phyloP scores from a whole-genome alignment of 1,139 yeast species.

The Lodderomyces jiufengensis region DNA sequence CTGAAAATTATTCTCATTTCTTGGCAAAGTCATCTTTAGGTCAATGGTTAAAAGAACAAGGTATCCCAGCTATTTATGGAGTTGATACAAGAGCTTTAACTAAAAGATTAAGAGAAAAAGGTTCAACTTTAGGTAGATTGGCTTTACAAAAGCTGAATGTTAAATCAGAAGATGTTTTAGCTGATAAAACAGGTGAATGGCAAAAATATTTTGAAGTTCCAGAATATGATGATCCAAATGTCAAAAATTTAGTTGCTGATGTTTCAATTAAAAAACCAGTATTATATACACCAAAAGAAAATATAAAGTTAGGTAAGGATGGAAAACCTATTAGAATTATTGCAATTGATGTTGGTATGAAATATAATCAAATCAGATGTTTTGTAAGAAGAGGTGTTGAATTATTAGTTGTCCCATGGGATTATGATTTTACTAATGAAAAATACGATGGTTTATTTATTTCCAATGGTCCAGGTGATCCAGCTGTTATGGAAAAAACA shows the following conservation, averaged over 20 bases:
- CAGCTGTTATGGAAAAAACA: slow-evolving; percentile 72
- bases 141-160: slow-evolving; percentile 54
- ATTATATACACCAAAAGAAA: slow-evolving; percentile 56
- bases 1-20: slow-evolving; percentile 92
- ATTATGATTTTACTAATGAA: slow-evolving; percentile 75
- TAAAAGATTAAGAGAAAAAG: slow-evolving; percentile 85
- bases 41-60: slow-evolving; percentile 87
- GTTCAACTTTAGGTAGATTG: slow-evolving; percentile 89
- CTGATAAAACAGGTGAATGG: slow-evolving; percentile 43
- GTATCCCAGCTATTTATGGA: slow-evolving; percentile 95
- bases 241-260: slow-evolving; percentile 83
- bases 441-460: slow-evolving; percentile 91
- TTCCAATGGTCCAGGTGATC: slow-evolving; percentile 99
- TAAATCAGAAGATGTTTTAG: slow-evolving; percentile 28
- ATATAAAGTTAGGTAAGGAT: slow-evolving; percentile 53
- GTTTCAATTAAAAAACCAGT: slow-evolving; percentile 80
- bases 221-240: slow-evolving; percentile 92
- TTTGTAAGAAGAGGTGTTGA: slow-evolving; percentile 96
- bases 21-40: slow-evolving; percentile 91
- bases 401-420: slow-evolving; percentile 93
- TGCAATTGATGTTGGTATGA: slow-evolving; percentile 97
- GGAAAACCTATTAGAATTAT: slow-evolving; percentile 80
- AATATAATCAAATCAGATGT: slow-evolving; percentile 95
- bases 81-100: slow-evolving; percentile 96
- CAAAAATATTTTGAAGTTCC: slow-evolving; percentile 63